phyloP scores from a whole-genome alignment of 306 rosid species.

The Sechiopsis laciniata region DNA sequence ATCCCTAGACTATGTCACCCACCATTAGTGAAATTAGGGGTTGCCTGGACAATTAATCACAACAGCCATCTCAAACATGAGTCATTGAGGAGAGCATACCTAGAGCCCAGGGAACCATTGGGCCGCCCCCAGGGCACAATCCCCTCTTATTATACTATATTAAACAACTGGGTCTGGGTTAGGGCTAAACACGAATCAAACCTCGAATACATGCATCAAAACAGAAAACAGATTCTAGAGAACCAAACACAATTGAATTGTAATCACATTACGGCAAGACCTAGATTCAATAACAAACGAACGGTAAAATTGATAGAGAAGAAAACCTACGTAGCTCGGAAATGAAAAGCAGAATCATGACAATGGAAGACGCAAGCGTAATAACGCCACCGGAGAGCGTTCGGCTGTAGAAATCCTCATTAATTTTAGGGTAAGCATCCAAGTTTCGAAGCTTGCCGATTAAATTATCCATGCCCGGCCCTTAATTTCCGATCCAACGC shows the following conservation, averaged over 20 bases:
- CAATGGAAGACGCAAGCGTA: constrained; percentile 72
- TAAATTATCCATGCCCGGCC: constrained; percentile 49
- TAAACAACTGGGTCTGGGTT: background rate
- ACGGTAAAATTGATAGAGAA: background rate
- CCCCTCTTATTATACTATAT: background rate
- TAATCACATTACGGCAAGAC: background rate
- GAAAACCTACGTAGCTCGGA: constrained; percentile 77
- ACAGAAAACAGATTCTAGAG: background rate
- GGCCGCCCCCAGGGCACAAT: too few relatives aligned
- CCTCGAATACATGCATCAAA: background rate
- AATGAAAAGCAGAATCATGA: constrained; percentile 84
- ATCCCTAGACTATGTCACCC: too few relatives aligned
- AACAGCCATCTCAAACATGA: too few relatives aligned
- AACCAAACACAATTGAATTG: background rate
- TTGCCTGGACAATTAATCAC: too few relatives aligned
- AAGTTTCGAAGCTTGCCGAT: constrained; percentile 80
- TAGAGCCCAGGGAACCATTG: too few relatives aligned
- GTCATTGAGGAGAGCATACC: too few relatives aligned
- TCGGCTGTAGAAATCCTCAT: constrained; percentile 93
- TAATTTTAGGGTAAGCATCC: constrained; percentile 94
- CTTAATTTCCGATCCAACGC: background rate
- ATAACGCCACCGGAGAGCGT: constrained; percentile 96
- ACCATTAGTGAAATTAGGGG: too few relatives aligned
- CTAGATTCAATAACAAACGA: background rate
- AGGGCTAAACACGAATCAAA: background rate